Conservation (phyloP, 768 basidiomycete species). For the Boletus rubescentipes region DNA sequence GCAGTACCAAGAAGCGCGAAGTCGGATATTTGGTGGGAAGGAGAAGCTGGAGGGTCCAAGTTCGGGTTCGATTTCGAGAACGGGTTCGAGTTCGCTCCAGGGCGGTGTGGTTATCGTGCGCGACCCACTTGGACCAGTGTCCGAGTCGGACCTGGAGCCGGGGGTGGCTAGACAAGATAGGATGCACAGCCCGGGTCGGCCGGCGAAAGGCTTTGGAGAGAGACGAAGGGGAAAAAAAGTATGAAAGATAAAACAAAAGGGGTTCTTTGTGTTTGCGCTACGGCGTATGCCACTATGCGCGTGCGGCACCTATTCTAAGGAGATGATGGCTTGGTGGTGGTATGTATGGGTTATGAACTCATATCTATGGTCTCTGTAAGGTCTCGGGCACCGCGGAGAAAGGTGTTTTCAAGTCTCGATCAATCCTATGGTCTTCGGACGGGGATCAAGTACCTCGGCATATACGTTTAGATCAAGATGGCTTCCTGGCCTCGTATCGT, state of each 20-base stretch:
- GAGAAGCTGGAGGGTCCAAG: not conserved
- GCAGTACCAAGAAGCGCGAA: slow-evolving; percentile 69
- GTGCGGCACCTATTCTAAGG: not conserved
- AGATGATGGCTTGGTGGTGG: not conserved
- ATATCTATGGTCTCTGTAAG: not conserved
- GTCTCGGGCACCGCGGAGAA: slow-evolving; percentile 7
- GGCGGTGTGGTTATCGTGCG: slow-evolving; percentile 23
- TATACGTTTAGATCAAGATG: not conserved
- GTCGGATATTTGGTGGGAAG: slow-evolving; percentile 62
- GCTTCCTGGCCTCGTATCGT: not conserved
- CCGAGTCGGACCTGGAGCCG: slow-evolving; percentile 3
- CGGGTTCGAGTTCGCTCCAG: not conserved
- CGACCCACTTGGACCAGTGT: slow-evolving; percentile 34
- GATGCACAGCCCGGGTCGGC: not conserved
- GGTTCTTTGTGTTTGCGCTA: not conserved
- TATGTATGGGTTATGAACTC: not conserved
- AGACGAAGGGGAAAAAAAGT: slow-evolving; percentile 20
- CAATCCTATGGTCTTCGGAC: not conserved
- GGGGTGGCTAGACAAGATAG: not conserved
- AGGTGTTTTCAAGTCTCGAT: not conserved
- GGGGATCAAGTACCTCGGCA: not conserved
- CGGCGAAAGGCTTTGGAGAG: slow-evolving; percentile 31
- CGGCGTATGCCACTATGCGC: not conserved
- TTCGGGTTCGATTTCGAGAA: no score
- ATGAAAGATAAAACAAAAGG: not conserved